These are phyloP conservation scores for Globisporangium paddicum DNA, from an alignment of 352 stramenopile genomes.

Conservation along the genomic window DNA sequence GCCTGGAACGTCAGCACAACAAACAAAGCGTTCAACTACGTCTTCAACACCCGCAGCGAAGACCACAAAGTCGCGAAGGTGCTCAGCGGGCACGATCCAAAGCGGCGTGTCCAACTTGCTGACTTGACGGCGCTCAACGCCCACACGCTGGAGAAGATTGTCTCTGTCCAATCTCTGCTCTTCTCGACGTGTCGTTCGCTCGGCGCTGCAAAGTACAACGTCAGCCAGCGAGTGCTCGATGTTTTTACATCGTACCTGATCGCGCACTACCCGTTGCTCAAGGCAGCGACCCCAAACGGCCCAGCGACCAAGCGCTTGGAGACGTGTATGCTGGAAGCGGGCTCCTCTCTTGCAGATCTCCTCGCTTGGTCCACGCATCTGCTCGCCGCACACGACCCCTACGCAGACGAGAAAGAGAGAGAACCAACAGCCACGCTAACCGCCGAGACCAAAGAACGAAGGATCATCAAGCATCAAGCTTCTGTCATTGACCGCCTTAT, in stretches of 20 bases:
- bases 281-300: no score
- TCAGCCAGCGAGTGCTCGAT: neutral
- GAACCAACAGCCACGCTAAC: no score
- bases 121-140: neutral
- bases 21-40: slow-evolving; percentile 18
- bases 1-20: slow-evolving; percentile 14
- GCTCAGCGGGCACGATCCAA: neutral
- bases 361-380: neutral
- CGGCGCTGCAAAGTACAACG: neutral
- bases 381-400: no score
- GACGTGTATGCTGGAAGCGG: neutral
- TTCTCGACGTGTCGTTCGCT: neutral
- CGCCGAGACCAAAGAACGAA: neutral
- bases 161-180: neutral
- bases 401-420: no score
- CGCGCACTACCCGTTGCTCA: neutral
- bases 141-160: neutral
- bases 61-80: slow-evolving; percentile 11
- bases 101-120: neutral
- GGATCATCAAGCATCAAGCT: no score
- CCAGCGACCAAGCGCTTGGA: no score
- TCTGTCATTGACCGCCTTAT: neutral
- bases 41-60: slow-evolving; percentile 17
- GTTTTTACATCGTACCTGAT: neutral
- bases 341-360: neutral